Conservation (phyloP, 768 basidiomycete genomes). For the Rhizopogon salebrosus region DNA sequence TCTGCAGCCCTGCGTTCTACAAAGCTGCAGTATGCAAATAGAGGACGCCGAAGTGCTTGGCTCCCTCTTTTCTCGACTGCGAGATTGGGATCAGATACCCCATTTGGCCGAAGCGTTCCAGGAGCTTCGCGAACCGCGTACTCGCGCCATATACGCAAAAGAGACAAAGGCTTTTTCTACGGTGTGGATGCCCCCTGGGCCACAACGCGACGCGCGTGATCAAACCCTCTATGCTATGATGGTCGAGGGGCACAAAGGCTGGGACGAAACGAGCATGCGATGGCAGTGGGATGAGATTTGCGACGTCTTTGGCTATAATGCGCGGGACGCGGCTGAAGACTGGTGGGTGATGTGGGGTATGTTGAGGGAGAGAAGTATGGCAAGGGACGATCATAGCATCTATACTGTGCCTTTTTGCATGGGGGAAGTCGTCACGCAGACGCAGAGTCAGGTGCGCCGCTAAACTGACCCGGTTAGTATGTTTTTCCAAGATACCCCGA, state of each 20-base stretch:
- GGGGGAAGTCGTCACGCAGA: neutral
- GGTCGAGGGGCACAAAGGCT: conserved; percentile 26
- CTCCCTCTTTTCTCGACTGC: conserved; percentile 38
- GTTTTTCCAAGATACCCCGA: too few relatives aligned
- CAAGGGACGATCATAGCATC: neutral
- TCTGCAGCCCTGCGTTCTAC: conserved; percentile 44
- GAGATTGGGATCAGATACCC: conserved; percentile 41
- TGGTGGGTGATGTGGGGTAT: conserved; percentile 64
- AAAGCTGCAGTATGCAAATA: conserved; percentile 28
- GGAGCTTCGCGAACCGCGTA: conserved; percentile 52
- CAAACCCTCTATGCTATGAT: conserved; percentile 22
- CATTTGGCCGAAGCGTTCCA: conserved; percentile 53
- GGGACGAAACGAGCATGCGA: conserved; percentile 46
- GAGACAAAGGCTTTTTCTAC: conserved; percentile 40
- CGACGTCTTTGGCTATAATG: conserved; percentile 49
- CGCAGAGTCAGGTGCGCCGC: neutral
- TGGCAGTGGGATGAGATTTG: conserved; percentile 54
- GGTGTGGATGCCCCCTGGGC: conserved; percentile 40
- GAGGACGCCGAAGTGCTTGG: conserved; percentile 31
- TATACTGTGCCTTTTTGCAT: neutral
- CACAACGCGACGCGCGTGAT: conserved; percentile 43
- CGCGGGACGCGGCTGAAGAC: conserved; percentile 54
- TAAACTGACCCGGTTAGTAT: neutral
- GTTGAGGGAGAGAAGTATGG: conserved; percentile 34
- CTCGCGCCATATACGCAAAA: conserved; percentile 34